phyloP scores from a whole-genome alignment of 1,139 yeast species.

The Geotrichum citri-aurantii region DNA sequence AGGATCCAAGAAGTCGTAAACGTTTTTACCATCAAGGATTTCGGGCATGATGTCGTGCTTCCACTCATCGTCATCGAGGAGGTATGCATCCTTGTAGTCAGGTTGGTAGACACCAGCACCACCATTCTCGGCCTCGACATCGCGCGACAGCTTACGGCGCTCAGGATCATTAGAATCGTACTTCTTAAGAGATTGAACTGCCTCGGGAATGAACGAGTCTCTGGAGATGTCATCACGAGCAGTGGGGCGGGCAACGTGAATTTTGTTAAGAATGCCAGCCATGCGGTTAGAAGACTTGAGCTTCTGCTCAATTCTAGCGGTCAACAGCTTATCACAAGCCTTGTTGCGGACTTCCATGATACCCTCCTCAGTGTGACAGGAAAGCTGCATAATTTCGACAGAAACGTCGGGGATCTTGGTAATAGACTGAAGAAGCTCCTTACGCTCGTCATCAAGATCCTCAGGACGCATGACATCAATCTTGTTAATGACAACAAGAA shows the following conservation, averaged over 20 bases:
- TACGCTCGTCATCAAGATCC: slow-evolving; percentile 73
- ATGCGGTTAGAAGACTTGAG: slow-evolving; percentile 90
- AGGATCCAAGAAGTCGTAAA: slow-evolving; percentile 93
- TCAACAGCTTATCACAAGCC: slow-evolving; percentile 93
- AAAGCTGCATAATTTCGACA: slow-evolving; percentile 87
- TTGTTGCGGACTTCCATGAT: slow-evolving; percentile 94
- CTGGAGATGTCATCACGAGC: slow-evolving; percentile 79
- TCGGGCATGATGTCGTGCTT: slow-evolving; percentile 97
- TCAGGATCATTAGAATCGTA: slow-evolving; percentile 78
- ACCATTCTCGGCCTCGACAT: slow-evolving; percentile 89
- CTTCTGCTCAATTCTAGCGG: slow-evolving; percentile 95
- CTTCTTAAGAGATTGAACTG: slow-evolving; percentile 51
- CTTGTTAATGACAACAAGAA: slow-evolving; percentile 91
- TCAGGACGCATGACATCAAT: slow-evolving; percentile 82
- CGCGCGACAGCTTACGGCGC: slow-evolving; percentile 77
- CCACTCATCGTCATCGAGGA: slow-evolving; percentile 95
- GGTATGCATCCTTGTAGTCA: slow-evolving; percentile 83
- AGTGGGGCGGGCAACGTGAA: slow-evolving; percentile 88
- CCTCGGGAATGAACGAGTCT: slow-evolving; percentile 77
- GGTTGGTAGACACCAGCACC: slow-evolving; percentile 98
- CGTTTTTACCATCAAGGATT: slow-evolving; percentile 90
- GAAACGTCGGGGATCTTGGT: slow-evolving; percentile 48
- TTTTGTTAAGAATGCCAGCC: slow-evolving; percentile 83
- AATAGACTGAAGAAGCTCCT: slow-evolving; percentile 59
- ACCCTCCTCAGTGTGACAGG: slow-evolving; percentile 92